These are phyloP conservation scores for Pyrenophora graminea DNA, from an alignment of 2,329 filamentous ascomycete genomes.

Conservation along the genomic window DNA sequence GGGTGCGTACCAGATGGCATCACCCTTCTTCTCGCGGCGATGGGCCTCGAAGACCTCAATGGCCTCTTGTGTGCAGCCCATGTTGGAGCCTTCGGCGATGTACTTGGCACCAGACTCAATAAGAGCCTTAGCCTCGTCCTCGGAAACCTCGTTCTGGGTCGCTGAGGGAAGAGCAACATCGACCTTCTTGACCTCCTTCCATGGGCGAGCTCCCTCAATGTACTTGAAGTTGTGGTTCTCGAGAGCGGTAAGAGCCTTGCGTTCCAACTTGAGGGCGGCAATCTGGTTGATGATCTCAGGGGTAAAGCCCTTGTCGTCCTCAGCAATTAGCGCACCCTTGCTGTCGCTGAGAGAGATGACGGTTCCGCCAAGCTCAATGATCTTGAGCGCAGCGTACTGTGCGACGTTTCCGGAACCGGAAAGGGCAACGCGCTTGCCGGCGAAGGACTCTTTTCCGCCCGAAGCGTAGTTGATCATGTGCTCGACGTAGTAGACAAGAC, in stretches of 20 bases:
- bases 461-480: slow-evolving; percentile 73
- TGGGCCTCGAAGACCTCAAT: slow-evolving; percentile 89
- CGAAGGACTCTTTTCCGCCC: slow-evolving; percentile 77
- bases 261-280: slow-evolving; percentile 82
- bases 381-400: slow-evolving; percentile 95
- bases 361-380: slow-evolving; percentile 90
- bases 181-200: slow-evolving; percentile 85
- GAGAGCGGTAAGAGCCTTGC: slow-evolving; percentile 78
- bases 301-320: slow-evolving; percentile 71
- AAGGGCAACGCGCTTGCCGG: slow-evolving; percentile 91
- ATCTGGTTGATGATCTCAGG: slow-evolving; percentile 79
- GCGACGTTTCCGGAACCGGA: slow-evolving; percentile 98
- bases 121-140: slow-evolving; percentile 84
- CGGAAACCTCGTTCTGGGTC: slow-evolving; percentile 96
- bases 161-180: slow-evolving; percentile 91
- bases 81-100: slow-evolving; percentile 97
- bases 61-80: slow-evolving; percentile 96
- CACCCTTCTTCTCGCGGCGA: slow-evolving; percentile 69
- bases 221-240: slow-evolving; percentile 77
- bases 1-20: slow-evolving; percentile 90
- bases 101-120: slow-evolving; percentile 77
- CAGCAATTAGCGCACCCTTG: slow-evolving; percentile 79
- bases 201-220: slow-evolving; percentile 84
- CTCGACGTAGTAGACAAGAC: slow-evolving; percentile 74
- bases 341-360: slow-evolving; percentile 94